Base-by-base conservation (phyloP, 306 rosid genomes). In the Acacia confusa region DNA sequence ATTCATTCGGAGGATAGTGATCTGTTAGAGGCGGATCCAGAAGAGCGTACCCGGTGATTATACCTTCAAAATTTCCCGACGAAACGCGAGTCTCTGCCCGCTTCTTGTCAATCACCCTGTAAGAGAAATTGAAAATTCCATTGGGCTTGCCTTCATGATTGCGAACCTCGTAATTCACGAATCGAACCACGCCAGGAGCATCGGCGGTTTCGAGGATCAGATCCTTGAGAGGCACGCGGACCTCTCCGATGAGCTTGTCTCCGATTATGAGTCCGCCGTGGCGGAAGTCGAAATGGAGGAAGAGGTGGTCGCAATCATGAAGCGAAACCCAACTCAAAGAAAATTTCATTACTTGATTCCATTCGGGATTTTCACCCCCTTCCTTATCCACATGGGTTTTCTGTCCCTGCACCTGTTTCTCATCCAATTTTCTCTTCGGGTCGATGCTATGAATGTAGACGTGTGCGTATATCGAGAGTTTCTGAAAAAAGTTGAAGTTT, bases 401-500 rank as follows among this genome's bases (percentile, higher is more conserved):
- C 79, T 89, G 86, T 3, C 13, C 48, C 44, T 89, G 91, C 16
- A 8, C 78, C 17, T 80, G 75, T 20, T 78, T 19, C 0, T 57
- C 47, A 2, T 64, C 77, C 19, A 88, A 75, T 9, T 82, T 8
- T 11, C 19, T 73, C 0, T 48, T 48, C 2, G 87, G 73, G 30
- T 90, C 82, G 9, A 81, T 65, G 77, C 79, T 83, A 12, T 60
- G 82, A 44, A 92, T 52, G 70, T 81, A 85, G 64, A 80, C 87
- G 41, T 75, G 55, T 0, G 87, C 85, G 78, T 88, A 90, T 19
- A 84, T 27, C 0, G 90, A 84, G 70, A 92, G 93, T 76, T 90
- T 92, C 86, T 90, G 93, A 52, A 92, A 92, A 77, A 92, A 90
- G 72, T 89, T 89, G 91, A 89, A 89, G 3, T 85, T 76, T 52